These are phyloP conservation scores for Trametes punicea DNA, from an alignment of 768 basidiomycete genomes.

Conservation along the genomic window DNA sequence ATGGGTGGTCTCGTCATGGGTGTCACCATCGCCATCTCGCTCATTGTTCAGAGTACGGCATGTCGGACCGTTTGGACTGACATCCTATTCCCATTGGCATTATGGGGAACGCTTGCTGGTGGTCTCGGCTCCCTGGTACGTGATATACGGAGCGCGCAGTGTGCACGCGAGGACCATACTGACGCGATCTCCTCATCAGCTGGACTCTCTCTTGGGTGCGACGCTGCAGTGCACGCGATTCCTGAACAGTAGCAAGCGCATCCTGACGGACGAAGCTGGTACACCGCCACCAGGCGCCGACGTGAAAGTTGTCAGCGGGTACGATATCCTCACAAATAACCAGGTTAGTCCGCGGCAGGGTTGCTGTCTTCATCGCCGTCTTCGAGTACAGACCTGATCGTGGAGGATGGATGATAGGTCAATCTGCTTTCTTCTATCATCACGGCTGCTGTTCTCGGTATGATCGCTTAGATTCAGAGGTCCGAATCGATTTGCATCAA, in stretches of 20 bases:
- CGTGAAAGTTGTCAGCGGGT: constrained; percentile 58
- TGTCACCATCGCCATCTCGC: constrained; percentile 47
- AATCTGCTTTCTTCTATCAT: constrained; percentile 43
- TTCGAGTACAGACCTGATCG: too few species aligned
- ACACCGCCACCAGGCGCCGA: constrained; percentile 34
- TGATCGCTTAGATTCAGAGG: constrained; percentile 29
- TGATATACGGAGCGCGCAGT: constrained; percentile 11
- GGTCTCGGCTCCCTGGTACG: constrained; percentile 76
- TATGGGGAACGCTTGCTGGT: constrained; percentile 66
- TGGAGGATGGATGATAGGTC: constrained; percentile 29
- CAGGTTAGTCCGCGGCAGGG: constrained; percentile 46
- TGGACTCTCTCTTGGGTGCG: constrained; percentile 87
- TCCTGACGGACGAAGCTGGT: constrained; percentile 57
- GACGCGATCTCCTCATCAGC: constrained; percentile 35
- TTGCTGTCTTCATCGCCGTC: too few species aligned
- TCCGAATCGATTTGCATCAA: background rate
- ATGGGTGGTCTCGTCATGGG: constrained; percentile 76
- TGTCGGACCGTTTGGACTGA: constrained; percentile 43
- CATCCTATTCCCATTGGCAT: constrained; percentile 42
- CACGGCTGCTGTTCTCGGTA: constrained; percentile 36
- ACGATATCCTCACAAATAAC: constrained; percentile 77
- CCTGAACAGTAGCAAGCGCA: constrained; percentile 52
- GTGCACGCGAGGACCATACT: background rate
- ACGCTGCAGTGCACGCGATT: constrained; percentile 81
- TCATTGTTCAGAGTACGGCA: constrained; percentile 59